Evolutionary conservation across 139 green algal genomes (phyloP).

Genomic region (Diplosphaera chodatii): DNA sequence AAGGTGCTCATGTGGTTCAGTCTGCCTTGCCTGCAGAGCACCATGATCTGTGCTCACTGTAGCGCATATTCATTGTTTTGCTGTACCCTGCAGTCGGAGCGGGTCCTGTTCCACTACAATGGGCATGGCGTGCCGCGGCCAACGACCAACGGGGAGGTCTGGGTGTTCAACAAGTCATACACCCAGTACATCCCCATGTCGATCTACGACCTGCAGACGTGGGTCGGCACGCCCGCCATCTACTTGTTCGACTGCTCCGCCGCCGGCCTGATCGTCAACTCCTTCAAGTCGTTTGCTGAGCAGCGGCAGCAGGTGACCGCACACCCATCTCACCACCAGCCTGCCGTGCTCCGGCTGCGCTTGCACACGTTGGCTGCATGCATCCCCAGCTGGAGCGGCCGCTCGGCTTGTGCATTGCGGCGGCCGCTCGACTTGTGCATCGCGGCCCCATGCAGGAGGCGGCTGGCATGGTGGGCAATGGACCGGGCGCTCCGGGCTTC

Average conservation of each 20-base stretch:
- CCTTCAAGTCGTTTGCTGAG: conserved; percentile 58
- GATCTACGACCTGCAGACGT: conserved; percentile 91
- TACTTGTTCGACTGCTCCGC: conserved; percentile 97
- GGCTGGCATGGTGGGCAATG: background rate
- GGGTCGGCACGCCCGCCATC: conserved; percentile 88
- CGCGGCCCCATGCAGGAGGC: background rate
- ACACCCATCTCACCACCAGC: background rate
- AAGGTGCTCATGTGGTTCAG: too few relatives aligned
- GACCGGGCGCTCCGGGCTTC: background rate
- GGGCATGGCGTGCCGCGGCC: conserved; percentile 95
- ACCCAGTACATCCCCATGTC: conserved; percentile 99
- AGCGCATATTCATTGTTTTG: too few relatives aligned
- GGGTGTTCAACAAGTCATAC: conserved; percentile 96
- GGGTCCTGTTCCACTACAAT: conserved; percentile 99
- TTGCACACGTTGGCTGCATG: background rate
- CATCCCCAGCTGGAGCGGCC: too few relatives aligned
- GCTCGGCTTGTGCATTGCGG: too few relatives aligned
- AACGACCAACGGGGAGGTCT: conserved; percentile 95
- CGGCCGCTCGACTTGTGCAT: too few relatives aligned
- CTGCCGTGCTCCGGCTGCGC: background rate
- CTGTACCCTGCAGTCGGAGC: conserved; percentile 80
- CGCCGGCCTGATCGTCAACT: conserved; percentile 85
- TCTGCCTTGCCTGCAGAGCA: too few relatives aligned
- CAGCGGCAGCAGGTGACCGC: conserved; percentile 27
- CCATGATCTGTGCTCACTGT: too few relatives aligned